phyloP scores from a whole-genome alignment of 148 eudicot genomes.

The Salicornia ramosissima region DNA sequence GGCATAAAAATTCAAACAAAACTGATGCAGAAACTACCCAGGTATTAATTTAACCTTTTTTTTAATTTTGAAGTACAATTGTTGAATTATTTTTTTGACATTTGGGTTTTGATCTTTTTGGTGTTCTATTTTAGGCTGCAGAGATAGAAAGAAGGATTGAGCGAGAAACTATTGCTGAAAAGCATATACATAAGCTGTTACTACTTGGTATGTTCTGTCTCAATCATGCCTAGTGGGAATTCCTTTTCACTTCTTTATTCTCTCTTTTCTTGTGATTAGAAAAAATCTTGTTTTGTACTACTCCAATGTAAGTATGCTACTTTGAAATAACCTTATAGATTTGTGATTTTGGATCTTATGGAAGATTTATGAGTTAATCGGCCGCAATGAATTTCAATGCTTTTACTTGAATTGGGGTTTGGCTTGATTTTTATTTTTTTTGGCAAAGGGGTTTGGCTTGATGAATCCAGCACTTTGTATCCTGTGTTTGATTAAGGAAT shows the following conservation, averaged over 20 bases:
- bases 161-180: constrained; percentile 85
- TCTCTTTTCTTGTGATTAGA: background rate
- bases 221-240: too few relatives aligned
- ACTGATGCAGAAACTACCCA: constrained; percentile 70
- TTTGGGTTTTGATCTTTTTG: background rate
- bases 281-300: too few relatives aligned
- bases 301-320: too few relatives aligned
- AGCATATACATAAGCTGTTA: constrained; percentile 87
- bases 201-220: constrained; percentile 55
- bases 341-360: too few relatives aligned
- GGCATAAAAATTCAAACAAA: constrained; percentile 48
- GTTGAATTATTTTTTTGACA: background rate
- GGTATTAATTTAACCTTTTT: constrained; percentile 28
- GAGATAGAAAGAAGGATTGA: constrained; percentile 89
- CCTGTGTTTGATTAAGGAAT: too few relatives aligned
- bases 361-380: too few relatives aligned
- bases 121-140: constrained; percentile 46
- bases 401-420: too few relatives aligned
- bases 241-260: background rate
- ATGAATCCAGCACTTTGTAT: too few relatives aligned
- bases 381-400: too few relatives aligned
- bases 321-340: too few relatives aligned
- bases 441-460: too few relatives aligned
- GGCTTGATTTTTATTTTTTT: too few relatives aligned
- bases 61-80: background rate